These are phyloP conservation scores for Tulasnella sp. DNA, from an alignment of 768 basidiomycete genomes.

Conservation along the genomic window DNA sequence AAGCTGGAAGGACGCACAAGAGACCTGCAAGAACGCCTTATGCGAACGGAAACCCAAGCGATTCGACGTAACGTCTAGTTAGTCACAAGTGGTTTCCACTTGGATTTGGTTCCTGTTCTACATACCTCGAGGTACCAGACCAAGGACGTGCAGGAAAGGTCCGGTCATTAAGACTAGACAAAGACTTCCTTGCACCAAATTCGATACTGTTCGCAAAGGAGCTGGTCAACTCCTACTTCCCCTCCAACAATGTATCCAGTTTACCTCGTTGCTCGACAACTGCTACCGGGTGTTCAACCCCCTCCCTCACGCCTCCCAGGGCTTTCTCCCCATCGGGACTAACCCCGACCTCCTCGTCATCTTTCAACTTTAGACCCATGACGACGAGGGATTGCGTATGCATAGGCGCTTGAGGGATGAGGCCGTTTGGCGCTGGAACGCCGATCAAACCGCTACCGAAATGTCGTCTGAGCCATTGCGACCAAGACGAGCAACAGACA, in stretches of 20 bases:
- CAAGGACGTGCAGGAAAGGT: slow-evolving; percentile 70
- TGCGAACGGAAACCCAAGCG: not conserved
- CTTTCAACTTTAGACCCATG: slow-evolving; percentile 38
- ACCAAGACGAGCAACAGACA: no score
- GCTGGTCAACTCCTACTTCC: no score
- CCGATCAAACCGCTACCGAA: slow-evolving; percentile 50
- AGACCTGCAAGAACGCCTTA: slow-evolving; percentile 67
- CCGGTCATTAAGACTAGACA: slow-evolving; percentile 70
- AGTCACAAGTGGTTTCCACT: not conserved
- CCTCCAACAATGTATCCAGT: no score
- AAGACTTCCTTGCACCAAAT: slow-evolving; percentile 70
- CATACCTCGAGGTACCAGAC: slow-evolving; percentile 61
- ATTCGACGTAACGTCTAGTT: no score
- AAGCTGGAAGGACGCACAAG: slow-evolving; percentile 43
- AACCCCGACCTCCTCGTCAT: slow-evolving; percentile 28
- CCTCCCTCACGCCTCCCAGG: not conserved
- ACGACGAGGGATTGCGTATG: slow-evolving; percentile 75
- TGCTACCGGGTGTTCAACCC: slow-evolving; percentile 44
- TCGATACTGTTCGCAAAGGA: slow-evolving; percentile 40
- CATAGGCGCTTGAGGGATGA: slow-evolving; percentile 56
- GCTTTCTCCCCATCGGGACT: slow-evolving; percentile 17
- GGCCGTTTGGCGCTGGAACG: slow-evolving; percentile 68
- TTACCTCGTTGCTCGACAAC: slow-evolving; percentile 75
- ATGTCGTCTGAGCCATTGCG: not conserved
- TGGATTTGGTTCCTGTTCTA: slow-evolving; percentile 8